Evolutionary conservation across 345 rosid genomes (phyloP).

Genomic region (Ailanthus altissimus): DNA sequence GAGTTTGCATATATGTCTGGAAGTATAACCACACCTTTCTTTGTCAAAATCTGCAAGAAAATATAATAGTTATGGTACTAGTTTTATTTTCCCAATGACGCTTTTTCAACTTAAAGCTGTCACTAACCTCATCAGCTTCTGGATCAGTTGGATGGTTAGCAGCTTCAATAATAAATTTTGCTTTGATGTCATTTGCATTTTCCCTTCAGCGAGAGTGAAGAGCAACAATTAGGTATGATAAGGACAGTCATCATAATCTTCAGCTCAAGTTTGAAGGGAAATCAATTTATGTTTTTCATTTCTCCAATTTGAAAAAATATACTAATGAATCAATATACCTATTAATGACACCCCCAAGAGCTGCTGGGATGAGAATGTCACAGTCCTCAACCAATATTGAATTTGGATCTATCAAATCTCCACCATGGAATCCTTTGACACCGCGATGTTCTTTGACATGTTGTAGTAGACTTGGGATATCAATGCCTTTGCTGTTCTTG

Average conservation of each 20-base stretch:
- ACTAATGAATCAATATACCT: conserved; percentile 39
- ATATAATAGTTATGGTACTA: not conserved
- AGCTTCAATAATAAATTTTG: conserved; percentile 87
- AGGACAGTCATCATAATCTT: not conserved
- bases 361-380: conserved; percentile 88
- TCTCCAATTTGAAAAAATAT: not conserved
- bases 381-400: conserved; percentile 79
- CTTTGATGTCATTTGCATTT: conserved; percentile 84
- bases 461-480: conserved; percentile 55
- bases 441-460: conserved; percentile 68
- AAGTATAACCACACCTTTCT: conserved; percentile 89
- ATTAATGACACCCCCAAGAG: conserved; percentile 92
- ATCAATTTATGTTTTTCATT: not conserved
- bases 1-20: conserved; percentile 97
- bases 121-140: conserved; percentile 85
- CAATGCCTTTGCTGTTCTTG: conserved; percentile 75
- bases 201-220: conserved; percentile 46
- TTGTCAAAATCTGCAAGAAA: conserved; percentile 58
- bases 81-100: not conserved
- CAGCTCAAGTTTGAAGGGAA: not conserved
- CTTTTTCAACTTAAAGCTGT: conserved; percentile 1
- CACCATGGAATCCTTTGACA: conserved; percentile 76
- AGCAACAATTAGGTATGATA: not conserved
- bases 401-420: conserved; percentile 52
- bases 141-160: conserved; percentile 99